Conservation (phyloP, 768 basidiomycete genomes). For the Lepiota subincarnata region DNA sequence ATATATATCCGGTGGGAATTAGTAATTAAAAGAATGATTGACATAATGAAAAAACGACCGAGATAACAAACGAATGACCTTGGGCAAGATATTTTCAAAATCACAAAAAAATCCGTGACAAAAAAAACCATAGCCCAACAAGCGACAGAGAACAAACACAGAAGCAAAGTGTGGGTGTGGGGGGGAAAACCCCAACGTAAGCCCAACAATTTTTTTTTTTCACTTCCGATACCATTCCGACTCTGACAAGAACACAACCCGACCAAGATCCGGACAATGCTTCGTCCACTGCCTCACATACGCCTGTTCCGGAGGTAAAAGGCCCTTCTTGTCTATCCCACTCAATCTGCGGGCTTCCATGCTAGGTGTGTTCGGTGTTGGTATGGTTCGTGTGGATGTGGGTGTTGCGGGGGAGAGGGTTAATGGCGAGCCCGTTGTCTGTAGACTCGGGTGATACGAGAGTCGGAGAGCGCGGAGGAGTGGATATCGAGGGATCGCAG, state of each 20-base stretch:
- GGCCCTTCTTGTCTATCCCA: background rate
- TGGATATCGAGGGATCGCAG: slow-evolving; percentile 36
- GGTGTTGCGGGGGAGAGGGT: background rate
- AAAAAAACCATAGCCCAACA: too few relatives aligned
- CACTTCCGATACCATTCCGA: slow-evolving; percentile 7
- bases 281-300: slow-evolving; percentile 14
- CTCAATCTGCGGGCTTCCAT: background rate
- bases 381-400: background rate
- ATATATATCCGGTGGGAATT: too few relatives aligned
- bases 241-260: slow-evolving; percentile 11
- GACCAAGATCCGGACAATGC: slow-evolving; percentile 8
- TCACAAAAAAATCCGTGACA: too few relatives aligned
- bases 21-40: too few relatives aligned
- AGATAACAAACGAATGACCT: too few relatives aligned
- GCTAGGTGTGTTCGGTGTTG: background rate
- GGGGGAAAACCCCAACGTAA: too few relatives aligned
- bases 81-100: too few relatives aligned
- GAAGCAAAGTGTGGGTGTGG: too few relatives aligned
- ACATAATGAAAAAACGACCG: too few relatives aligned
- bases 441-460: background rate
- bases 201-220: background rate
- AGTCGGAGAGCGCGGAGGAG: slow-evolving; percentile 29
- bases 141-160: too few relatives aligned
- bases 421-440: background rate
- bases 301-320: slow-evolving; percentile 6